Conservation (phyloP, 2,329 filamentous ascomycete species). For the Metarhizium guizhouense region DNA sequence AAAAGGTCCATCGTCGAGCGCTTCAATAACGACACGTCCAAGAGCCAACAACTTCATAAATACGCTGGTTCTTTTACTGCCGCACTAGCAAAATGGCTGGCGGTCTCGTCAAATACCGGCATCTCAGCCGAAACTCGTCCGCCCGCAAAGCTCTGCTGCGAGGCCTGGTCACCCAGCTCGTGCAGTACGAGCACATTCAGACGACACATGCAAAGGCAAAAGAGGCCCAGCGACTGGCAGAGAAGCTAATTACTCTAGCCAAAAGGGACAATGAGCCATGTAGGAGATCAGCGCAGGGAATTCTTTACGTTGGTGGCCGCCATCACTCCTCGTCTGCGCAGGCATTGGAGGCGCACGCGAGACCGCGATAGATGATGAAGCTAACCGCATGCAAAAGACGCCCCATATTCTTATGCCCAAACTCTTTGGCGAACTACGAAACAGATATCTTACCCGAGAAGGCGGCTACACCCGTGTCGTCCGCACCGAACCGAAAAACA, state of each 20-base stretch:
- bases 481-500: conserved; percentile 79
- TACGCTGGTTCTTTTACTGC: neutral
- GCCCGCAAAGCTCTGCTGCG: conserved; percentile 89
- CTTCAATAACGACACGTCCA: neutral
- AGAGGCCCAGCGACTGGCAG: conserved; percentile 86
- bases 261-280: conserved; percentile 88
- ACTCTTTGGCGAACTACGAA: conserved; percentile 73
- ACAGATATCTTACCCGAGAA: conserved; percentile 68
- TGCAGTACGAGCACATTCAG: conserved; percentile 85
- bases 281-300: conserved; percentile 62
- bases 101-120: conserved; percentile 77
- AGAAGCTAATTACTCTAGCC: conserved; percentile 87
- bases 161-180: conserved; percentile 90
- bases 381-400: conserved; percentile 36
- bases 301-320: conserved; percentile 65
- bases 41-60: neutral
- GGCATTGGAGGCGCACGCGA: neutral
- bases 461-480: conserved; percentile 95
- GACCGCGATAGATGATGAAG: neutral
- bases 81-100: conserved; percentile 59
- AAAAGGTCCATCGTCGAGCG: neutral
- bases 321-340: neutral
- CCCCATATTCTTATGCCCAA: conserved; percentile 68
- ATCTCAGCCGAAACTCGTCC: conserved; percentile 74
- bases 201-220: conserved; percentile 97